Evolutionary conservation across 352 stramenopile genomes (phyloP), one percentile per base, ranked within the genome.

Genomic region (Pythium dissimile): DNA sequence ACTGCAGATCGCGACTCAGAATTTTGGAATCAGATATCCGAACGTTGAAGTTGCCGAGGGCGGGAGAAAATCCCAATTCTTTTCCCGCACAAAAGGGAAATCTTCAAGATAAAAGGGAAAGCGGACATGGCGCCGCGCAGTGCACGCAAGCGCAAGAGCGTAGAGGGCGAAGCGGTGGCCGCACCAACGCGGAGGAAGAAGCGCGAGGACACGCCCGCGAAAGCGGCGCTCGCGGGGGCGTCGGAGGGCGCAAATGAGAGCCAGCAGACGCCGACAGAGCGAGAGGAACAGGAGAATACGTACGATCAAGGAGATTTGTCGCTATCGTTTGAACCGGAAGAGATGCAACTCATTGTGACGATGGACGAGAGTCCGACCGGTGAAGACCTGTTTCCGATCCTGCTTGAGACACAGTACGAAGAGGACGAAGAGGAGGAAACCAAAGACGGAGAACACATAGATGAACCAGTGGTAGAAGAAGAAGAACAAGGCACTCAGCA

Each of bases 31-130:
- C 32, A 37, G 44, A 39, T 24, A 30, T 34, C 3, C 12, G 18
- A n/a, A 28, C 47, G 52, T 66, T 64, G 59, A 64, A 70, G 65
- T 61, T 67, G 35, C 20, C 28, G 8, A 38, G 28, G 21, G 41
- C 31, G 34, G 35, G 52, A 43, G 31, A 61, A 53, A 52, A 27
- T 12, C 12, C 13, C 12, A 16, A 37, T 37, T 37, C 31, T 8
- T 13, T 13, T 37, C 8, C 31, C 31, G 5, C 34, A 12, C 50
- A 16, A 46, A 62, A 49, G 45, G 45, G 27, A 62, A 61, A 54
- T 9, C 20, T 42, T 5, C 27, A 13, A 5, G 30, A 31, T 6
- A 18, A 28, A 42, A 24, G 8, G 48, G 39, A 35, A 57, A 15
- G 11, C 31, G 20, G 48, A 12, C 0, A 64, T 64, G 56, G 56